Conservation (phyloP, 176 grass and related monocot species). For the Coix lacrymajobi region DNA sequence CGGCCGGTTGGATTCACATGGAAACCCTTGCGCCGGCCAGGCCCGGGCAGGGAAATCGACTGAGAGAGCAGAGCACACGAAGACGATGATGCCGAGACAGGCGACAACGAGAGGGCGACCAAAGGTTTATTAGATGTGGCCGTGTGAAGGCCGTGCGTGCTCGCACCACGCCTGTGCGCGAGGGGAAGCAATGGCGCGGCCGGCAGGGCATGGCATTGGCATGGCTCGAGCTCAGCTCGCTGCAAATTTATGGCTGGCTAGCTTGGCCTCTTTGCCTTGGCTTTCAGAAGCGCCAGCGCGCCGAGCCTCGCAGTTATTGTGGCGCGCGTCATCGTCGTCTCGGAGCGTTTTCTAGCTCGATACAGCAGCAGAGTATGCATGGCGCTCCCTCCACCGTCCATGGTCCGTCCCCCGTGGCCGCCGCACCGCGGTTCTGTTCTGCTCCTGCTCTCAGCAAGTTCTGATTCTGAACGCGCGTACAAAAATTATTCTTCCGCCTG, state of each 20-base stretch:
- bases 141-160: not conserved
- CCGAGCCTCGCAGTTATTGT: not conserved
- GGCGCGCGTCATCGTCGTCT: not conserved
- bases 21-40: not conserved
- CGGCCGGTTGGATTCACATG: slow-evolving; percentile 33
- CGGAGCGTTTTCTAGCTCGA: not conserved
- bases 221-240: no score
- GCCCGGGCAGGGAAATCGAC: not conserved
- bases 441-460: not conserved
- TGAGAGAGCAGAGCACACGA: not conserved
- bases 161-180: not conserved
- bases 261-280: not conserved
- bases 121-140: not conserved
- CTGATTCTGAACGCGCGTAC: not conserved
- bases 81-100: not conserved
- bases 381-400: not conserved
- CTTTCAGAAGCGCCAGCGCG: not conserved
- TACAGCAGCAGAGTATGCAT: not conserved
- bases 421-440: not conserved
- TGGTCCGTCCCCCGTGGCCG: not conserved
- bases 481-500: not conserved
- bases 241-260: not conserved
- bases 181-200: slow-evolving; percentile 27
- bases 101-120: not conserved
- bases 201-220: not conserved